Percentiles rank a stretch among this genome's conserved stretches.
Evolutionary conservation across 768 basidiomycete species (phyloP).

Genomic region (Strobilomyces confusus): DNA sequence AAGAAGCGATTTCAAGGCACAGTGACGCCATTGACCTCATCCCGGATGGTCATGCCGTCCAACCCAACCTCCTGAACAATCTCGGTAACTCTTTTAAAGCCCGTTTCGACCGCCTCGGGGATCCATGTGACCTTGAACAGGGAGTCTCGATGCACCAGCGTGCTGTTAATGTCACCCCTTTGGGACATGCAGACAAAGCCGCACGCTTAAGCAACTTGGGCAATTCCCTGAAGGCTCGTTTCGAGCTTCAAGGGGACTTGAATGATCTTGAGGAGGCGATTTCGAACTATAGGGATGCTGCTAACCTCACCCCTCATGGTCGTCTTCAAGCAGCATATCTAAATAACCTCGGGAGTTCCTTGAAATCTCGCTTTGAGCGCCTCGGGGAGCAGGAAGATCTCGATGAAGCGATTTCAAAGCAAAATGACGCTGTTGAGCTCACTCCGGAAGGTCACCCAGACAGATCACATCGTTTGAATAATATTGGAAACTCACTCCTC

Average conservation of each 20-base stretch:
- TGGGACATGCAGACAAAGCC: background rate
- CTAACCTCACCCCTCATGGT: background rate
- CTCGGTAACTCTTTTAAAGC: background rate
- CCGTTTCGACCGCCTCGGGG: background rate
- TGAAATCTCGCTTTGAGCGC: too few relatives aligned
- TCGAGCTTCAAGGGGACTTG: background rate
- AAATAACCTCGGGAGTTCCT: too few relatives aligned
- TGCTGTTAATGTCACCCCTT: background rate
- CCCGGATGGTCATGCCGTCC: slow-evolving; percentile 36
- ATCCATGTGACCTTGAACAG: background rate
- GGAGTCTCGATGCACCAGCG: background rate
- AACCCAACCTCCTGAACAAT: background rate
- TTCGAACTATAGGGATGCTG: background rate
- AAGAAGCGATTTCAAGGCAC: too few relatives aligned
- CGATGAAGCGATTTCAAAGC: too few relatives aligned
- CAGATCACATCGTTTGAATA: too few relatives aligned
- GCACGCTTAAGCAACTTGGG: background rate
- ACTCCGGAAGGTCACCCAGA: too few relatives aligned
- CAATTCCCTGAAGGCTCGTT: background rate
- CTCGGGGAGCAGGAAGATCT: too few relatives aligned
- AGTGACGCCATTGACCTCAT: too few relatives aligned
- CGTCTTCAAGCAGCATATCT: too few relatives aligned
- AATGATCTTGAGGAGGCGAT: background rate
- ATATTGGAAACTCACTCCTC: too few relatives aligned
- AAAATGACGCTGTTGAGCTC: too few relatives aligned